Evolutionary conservation across 2,329 filamentous ascomycete genomes (phyloP).

Genomic region (Lachnellula hyalina): DNA sequence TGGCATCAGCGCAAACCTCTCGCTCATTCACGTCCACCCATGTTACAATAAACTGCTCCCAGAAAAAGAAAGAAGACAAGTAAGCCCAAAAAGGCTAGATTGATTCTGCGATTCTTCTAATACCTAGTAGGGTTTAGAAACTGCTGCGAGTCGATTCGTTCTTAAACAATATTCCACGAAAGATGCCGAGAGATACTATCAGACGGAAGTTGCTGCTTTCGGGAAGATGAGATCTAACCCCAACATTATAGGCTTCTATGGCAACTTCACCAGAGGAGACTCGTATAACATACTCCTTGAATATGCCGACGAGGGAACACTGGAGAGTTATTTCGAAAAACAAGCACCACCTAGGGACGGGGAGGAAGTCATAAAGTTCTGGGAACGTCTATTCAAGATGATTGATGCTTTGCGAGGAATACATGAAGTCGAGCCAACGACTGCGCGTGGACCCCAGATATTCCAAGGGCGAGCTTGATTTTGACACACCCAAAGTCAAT

Average conservation of each 20-base stretch:
- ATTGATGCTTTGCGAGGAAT: constrained; percentile 25
- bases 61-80: not conserved
- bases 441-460: not conserved
- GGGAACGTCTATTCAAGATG: constrained; percentile 28
- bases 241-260: constrained; percentile 28
- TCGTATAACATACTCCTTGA: constrained; percentile 33
- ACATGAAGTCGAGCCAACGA: constrained; percentile 8
- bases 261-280: constrained; percentile 24
- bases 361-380: constrained; percentile 30
- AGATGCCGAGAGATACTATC: constrained; percentile 20
- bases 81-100: not conserved
- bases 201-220: constrained; percentile 25
- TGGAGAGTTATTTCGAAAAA: constrained; percentile 30
- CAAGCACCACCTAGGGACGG: constrained; percentile 21
- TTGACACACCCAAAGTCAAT: not conserved
- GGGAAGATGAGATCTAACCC: constrained; percentile 7
- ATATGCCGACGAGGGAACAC: constrained; percentile 31
- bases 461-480: constrained; percentile 12
- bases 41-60: constrained; percentile 23
- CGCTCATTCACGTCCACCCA: constrained; percentile 23
- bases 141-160: constrained; percentile 20
- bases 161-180: constrained; percentile 26
- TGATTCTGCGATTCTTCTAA: not conserved
- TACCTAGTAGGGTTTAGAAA: not conserved
- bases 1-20: constrained; percentile 17